phyloP scores from a whole-genome alignment of 2,329 filamentous ascomycete species.

The Plectosphaerella plurivora region DNA sequence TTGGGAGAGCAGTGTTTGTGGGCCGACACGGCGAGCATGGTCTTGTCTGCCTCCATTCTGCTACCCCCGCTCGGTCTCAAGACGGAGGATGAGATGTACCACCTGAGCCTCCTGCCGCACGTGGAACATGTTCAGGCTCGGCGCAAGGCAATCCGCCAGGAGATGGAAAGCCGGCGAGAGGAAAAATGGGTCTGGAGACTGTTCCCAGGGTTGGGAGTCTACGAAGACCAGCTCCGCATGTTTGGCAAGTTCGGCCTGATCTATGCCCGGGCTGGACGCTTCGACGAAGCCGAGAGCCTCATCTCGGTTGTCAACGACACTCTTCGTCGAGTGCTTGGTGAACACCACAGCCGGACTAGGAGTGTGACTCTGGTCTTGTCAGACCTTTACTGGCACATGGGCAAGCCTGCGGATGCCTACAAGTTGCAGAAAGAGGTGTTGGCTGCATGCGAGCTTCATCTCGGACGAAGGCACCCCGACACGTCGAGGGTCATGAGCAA shows the following conservation, averaged over 20 bases:
- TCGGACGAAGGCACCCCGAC: neutral
- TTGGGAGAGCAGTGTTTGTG: conserved; percentile 3
- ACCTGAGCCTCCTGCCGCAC: conserved; percentile 4
- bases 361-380: no score
- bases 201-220: neutral
- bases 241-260: conserved; percentile 3
- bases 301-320: no score
- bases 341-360: no score
- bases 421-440: no score
- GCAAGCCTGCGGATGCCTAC: no score
- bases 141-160: neutral
- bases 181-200: neutral
- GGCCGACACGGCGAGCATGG: conserved; percentile 2
- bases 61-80: conserved; percentile 1
- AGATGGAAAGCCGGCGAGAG: no score
- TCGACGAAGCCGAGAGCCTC: neutral
- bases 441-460: neutral
- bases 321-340: no score
- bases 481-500: neutral
- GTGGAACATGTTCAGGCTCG: conserved; percentile 3
- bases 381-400: no score
- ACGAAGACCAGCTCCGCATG: neutral
- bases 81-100: conserved; percentile 1
- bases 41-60: conserved; percentile 3
- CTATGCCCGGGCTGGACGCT: conserved; percentile 1